Base-by-base conservation (phyloP, 768 basidiomycete species). In the Naganishia friedmannii region DNA sequence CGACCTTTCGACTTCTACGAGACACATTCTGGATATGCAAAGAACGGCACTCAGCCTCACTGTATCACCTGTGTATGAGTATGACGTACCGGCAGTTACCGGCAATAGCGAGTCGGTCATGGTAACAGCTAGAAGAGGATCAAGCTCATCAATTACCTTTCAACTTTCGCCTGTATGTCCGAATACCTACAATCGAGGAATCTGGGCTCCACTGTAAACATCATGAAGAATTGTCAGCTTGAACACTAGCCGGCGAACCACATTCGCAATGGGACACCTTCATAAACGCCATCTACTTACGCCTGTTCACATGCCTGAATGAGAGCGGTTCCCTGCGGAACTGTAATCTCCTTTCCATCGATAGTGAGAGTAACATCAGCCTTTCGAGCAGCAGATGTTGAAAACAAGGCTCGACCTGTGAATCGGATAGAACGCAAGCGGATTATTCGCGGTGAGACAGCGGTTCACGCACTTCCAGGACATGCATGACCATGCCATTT, bases 331-430 rank as follows among this genome's bases (percentile, higher is more conserved):
- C 78, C 95, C 84, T 95, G 93, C 31, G 93, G 93, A 45, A 99
- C 93, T 1, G 92, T 93, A 26, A 99, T 93, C 83, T 93, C 90
- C 83, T 94, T 96, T 73, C 95, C 95, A 82, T 99, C 94, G 51
- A 98, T 89, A 1, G 93, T 95, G 34, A 98, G 83, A 37, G 93
- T 95, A 74, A 97, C 89, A 72, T 80, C 80, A 8, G 80, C 81
- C 39, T 67, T 70, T 65, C 74, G 67, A n/a, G 76, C 68, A 0
- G 60, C 29, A 23, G 78, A 73, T 9, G 79, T 58, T 0, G 79
- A 77, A 66, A 82, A 76, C 23, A 60, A 42, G 46, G 56, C 39
- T 48, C 58, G 56, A 57, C 56, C 68, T 69, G 32, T 32, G 12
- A 12, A 21, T 26, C 10, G 26, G 28, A 37, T 23, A 48, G 32